Evolutionary conservation across 2,329 filamentous ascomycete species (phyloP).

Genomic region (Diaporthe citri): DNA sequence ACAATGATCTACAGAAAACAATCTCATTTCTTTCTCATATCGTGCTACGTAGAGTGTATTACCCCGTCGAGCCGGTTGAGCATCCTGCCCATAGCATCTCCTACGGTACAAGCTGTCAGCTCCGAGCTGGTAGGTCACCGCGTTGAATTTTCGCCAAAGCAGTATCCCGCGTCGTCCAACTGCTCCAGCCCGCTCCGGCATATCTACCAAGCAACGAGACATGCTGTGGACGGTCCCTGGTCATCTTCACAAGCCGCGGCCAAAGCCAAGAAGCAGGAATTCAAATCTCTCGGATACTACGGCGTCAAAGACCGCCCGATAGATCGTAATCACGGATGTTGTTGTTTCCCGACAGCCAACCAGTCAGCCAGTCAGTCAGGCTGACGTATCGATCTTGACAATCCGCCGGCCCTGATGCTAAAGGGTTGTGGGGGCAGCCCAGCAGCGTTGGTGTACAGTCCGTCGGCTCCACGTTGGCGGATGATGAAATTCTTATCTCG

Average conservation of each 20-base stretch:
- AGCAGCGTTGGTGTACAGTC: neutral
- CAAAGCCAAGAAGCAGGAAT: neutral
- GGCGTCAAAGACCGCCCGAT: neutral
- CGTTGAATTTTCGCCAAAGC: neutral
- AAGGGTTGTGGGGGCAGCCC: neutral
- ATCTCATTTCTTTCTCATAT: no score
- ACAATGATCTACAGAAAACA: no score
- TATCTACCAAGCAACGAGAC: neutral
- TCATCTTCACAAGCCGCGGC: neutral
- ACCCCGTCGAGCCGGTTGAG: no score
- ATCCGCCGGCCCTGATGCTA: neutral
- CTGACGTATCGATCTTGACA: neutral
- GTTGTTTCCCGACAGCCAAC: neutral
- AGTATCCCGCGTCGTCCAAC: neutral
- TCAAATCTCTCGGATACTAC: neutral
- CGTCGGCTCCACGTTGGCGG: neutral
- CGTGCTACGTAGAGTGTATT: neutral
- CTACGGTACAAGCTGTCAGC: neutral
- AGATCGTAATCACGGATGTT: neutral
- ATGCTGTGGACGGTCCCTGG: neutral
- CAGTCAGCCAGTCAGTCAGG: neutral
- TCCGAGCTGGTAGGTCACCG: neutral
- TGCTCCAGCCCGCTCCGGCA: neutral
- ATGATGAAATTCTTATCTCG: neutral
- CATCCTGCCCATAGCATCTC: neutral